Evolutionary conservation across 495 filamentous ascomycete genomes (phyloP), one percentile per base, ranked within the genome.

Genomic region (Aspergillus avenaceus): DNA sequence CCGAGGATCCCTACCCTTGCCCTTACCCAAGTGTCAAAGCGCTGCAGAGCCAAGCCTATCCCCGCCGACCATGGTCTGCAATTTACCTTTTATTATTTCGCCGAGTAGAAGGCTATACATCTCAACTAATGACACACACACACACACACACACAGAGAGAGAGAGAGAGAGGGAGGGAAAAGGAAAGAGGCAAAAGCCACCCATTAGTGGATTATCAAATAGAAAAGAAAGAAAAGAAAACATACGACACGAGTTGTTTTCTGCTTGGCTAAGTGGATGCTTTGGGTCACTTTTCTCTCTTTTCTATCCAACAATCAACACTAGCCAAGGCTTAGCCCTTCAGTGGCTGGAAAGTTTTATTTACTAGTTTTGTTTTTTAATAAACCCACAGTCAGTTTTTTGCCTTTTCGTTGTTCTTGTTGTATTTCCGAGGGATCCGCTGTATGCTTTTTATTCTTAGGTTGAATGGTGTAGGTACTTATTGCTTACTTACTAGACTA

Each of bases 251-350:
- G 48, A 52, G 37, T 41, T n/a, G 19, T n/a, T 47, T 56, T 37
- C 48, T 49, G 44, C 43, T 43, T 50, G 47, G 47, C 46, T 37
- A n/a, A n/a, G n/a, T n/a, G n/a, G n/a, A n/a, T n/a, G n/a, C n/a
- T n/a, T n/a, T n/a, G n/a, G n/a, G n/a, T n/a, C n/a, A n/a, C n/a
- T n/a, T n/a, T n/a, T n/a, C n/a, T n/a, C n/a, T n/a, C n/a, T n/a
- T n/a, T n/a, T n/a, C n/a, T n/a, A 22, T 44, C 46, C 53, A 28
- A 44, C 38, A 36, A 26, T 23, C 46, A 49, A 41, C n/a, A n/a
- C 49, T 53, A 57, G 54, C 54, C 54, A 53, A 57, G 54, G 54
- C 54, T 57, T 57, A 53, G 54, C 42, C n/a, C 48, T 47, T 18
- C 8, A 13, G 47, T 50, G 47, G 45, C 25, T 41, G 28, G 19